Evolutionary conservation across 1,284 basidiomycete species (phyloP).

Genomic region (Pisolithus thermaeus): DNA sequence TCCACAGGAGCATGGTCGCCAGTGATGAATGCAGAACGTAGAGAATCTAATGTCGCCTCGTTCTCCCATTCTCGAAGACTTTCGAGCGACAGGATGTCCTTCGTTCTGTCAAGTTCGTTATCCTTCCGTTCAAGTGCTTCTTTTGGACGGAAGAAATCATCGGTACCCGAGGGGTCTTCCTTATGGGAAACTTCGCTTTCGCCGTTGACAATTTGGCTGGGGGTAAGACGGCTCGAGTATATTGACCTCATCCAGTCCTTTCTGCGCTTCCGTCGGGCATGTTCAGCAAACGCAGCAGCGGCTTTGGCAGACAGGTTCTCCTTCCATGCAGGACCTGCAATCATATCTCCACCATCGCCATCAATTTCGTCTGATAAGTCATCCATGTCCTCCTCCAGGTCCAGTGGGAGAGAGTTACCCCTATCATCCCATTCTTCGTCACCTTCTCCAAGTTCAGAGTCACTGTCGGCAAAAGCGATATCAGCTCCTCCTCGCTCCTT

Average conservation of each 20-base stretch:
- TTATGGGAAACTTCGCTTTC: slow-evolving; percentile 22
- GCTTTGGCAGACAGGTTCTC: slow-evolving; percentile 63
- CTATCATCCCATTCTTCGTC: slow-evolving; percentile 35
- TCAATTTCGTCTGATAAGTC: slow-evolving; percentile 32
- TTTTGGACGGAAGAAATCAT: slow-evolving; percentile 73
- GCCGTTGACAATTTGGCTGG: slow-evolving; percentile 64
- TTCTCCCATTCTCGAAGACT: slow-evolving; percentile 76
- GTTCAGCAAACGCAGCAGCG: slow-evolving; percentile 40
- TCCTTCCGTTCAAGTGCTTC: slow-evolving; percentile 34
- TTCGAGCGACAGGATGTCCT: slow-evolving; percentile 46
- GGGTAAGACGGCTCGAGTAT: slow-evolving; percentile 68
- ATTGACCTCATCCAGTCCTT: slow-evolving; percentile 86
- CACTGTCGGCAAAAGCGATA: slow-evolving; percentile 74
- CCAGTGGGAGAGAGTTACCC: slow-evolving; percentile 26
- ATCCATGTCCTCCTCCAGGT: slow-evolving; percentile 49
- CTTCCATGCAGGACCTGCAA: slow-evolving; percentile 71
- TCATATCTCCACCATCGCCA: slow-evolving; percentile 35
- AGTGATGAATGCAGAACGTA: slow-evolving; percentile 90
- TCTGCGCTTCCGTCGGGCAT: slow-evolving; percentile 38
- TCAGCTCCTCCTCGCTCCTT: slow-evolving; percentile 35
- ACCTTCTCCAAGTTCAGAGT: slow-evolving; percentile 64
- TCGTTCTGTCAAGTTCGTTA: slow-evolving; percentile 68
- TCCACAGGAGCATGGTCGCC: slow-evolving; percentile 41
- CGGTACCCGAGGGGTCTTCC: slow-evolving; percentile 35
- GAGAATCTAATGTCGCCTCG: slow-evolving; percentile 80